Base-by-base conservation (phyloP, 805 yeast genomes). In the Ascoidea rubescens region DNA sequence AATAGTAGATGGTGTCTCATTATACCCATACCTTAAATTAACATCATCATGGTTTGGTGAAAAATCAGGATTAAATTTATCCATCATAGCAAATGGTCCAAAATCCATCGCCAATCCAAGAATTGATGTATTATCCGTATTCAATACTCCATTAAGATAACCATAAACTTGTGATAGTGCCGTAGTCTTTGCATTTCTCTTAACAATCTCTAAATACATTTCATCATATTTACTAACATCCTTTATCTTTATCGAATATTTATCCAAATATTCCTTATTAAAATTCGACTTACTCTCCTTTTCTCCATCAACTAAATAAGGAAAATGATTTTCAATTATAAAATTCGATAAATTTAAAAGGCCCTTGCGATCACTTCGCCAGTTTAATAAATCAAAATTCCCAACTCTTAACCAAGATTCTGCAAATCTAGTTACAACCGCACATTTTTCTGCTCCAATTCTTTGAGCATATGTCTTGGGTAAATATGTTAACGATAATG, bases 81-180 rank as follows among this genome's bases (percentile, higher is more conserved):
- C 96, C 84, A 90, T 76, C 55, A 89, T 84, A 17, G 95, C 86
- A 68, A 87, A 93, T 0, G 99, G 98, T 2, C 98, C 99, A 65
- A 84, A 93, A 66, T 91, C 99, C 66, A 93, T 77, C 0, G 96
- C 78, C 8, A 89, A 69, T 0, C 99, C 99, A 47, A 84, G 61
- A n/a, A 91, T 73, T 0, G 96, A 87, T 0, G 96, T 87, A 62
- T 91, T 91, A 62, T 91, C 99, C 0, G 98, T 90, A 64, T 91
- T 91, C 52, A 93, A 70, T 4, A 93, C 98, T 12, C 99, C 99
- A 61, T 91, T 93, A 58, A 90, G 65, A 60, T 91, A 90, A 2
- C 97, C 98, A 66, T 89, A 91, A 0, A 84, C 76, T 63, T 91
- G 97, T 87, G 96, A 87, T 57, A 76, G 71, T 1, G 95, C 96